Percentiles rank a stretch among this genome's conserved stretches.
These are phyloP conservation scores for Colletotrichum abscissum DNA, from an alignment of 2,329 filamentous ascomycete genomes.

Conservation along the genomic window DNA sequence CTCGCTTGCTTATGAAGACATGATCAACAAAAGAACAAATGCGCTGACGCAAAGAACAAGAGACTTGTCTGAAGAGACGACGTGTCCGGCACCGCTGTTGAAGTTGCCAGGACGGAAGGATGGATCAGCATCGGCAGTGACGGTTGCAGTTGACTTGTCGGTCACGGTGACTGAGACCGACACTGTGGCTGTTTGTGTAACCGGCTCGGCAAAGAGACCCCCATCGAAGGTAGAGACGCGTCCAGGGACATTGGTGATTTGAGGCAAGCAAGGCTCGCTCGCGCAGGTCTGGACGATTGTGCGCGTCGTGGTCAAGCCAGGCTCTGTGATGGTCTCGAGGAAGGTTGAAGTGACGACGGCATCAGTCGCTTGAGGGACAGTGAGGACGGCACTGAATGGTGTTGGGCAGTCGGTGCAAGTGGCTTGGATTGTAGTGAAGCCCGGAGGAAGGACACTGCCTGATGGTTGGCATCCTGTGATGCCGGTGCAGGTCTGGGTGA, in stretches of 20 bases:
- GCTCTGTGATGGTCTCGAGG: slow-evolving; percentile 9
- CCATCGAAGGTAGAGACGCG: slow-evolving; percentile 12
- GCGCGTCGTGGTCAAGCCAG: slow-evolving; percentile 16
- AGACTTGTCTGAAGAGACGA: slow-evolving; percentile 14
- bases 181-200: slow-evolving; percentile 13
- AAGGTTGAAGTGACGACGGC: slow-evolving; percentile 16
- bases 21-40: slow-evolving; percentile 17
- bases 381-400: slow-evolving; percentile 27
- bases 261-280: slow-evolving; percentile 11
- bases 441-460: slow-evolving; percentile 17
- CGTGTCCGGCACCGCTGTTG: slow-evolving; percentile 23
- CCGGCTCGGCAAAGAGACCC: slow-evolving; percentile 1
- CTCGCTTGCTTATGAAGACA: slow-evolving; percentile 7
- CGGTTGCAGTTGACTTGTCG: slow-evolving; percentile 19
- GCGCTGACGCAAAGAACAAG: slow-evolving; percentile 1
- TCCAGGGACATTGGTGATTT: slow-evolving; percentile 5
- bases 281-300: slow-evolving; percentile 16
- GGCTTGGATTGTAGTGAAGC: slow-evolving; percentile 27
- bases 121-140: not conserved
- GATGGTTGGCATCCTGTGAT: slow-evolving; percentile 22
- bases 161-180: slow-evolving; percentile 3
- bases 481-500: slow-evolving; percentile 31
- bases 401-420: slow-evolving; percentile 23
- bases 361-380: slow-evolving; percentile 14
- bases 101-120: slow-evolving; percentile 7